Base-by-base conservation (phyloP, 345 rosid species). In the Lumnitzera racemosa region DNA sequence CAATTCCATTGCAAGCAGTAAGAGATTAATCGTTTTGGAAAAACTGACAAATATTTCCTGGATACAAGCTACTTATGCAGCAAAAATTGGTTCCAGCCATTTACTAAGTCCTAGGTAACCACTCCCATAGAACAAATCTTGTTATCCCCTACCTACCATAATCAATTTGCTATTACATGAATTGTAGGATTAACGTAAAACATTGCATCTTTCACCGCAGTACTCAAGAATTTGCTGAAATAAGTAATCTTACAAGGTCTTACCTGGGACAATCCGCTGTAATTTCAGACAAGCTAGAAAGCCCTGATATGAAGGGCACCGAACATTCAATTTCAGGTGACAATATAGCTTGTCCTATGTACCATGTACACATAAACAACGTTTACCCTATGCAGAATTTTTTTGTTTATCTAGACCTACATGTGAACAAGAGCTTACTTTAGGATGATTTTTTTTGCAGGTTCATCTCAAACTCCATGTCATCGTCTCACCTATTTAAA, bases 91-190 rank as follows among this genome's bases (percentile, higher is more conserved):
- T 41, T 59, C 64, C 24, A 50, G 13, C 55, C 48, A 62, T 24
- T 53, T 73, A 12, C 51, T 73, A 2, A 73, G 75, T 63, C 75
- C 81, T 14, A 61, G 77, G 81, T 76, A 56, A 70, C 43, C 55
- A 13, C 10, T 2, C 24, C 20, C 9, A 0, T 36, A 27, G 43
- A 36, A 9, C 11, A 36, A 20, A 36, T 36, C 43, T 36, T 36
- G 9, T 9, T 36, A 1, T 36, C 43, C 43, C 43, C 7, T 4
- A 36, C 43, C 43, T 9, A 36, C 43, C 43, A 36, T 7, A 36
- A 36, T 5, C 43, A 36, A 36, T 27, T 27, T 27, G 31, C 31
- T 27, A 27, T 27, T 27, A 27, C 31, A 27, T 27, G 31, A 27
- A 27, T 27, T 0, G 31, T 5, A 27, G 5, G 31, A 27, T 36